phyloP scores from a whole-genome alignment of 2,329 filamentous ascomycete genomes.

The Arthrobotrys pseudoclavata region DNA sequence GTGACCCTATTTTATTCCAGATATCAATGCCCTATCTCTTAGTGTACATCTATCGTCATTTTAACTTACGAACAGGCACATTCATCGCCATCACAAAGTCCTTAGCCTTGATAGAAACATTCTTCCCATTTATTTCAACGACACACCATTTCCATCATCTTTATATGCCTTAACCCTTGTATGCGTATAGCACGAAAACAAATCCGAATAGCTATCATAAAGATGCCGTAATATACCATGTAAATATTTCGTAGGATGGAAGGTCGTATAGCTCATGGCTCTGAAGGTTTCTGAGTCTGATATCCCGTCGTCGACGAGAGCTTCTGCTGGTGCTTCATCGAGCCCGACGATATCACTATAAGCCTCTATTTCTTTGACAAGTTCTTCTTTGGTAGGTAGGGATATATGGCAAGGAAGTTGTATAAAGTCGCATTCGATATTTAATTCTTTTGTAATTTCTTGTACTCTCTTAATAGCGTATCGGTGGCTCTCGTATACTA shows the following conservation, averaged over 20 bases:
- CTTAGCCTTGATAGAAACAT: conserved; percentile 69
- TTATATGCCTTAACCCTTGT: conserved; percentile 69
- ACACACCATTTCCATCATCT: conserved; percentile 69
- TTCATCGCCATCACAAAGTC: conserved; percentile 72
- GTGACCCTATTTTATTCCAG: conserved; percentile 11
- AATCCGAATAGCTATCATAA: conserved; percentile 68
- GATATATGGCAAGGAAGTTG: conserved; percentile 70
- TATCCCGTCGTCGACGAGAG: conserved; percentile 68
- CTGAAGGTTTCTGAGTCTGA: conserved; percentile 66
- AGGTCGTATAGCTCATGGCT: conserved; percentile 70
- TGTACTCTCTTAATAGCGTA: conserved; percentile 72
- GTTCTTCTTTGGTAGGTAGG: conserved; percentile 68
- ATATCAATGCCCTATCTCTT: neutral
- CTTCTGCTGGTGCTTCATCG: conserved; percentile 65
- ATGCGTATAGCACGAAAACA: conserved; percentile 70
- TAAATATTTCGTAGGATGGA: conserved; percentile 72
- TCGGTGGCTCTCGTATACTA: conserved; percentile 71
- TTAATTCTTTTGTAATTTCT: conserved; percentile 69
- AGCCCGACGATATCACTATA: conserved; percentile 68
- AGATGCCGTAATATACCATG: conserved; percentile 71
- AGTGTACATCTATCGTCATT: neutral
- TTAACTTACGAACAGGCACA: conserved; percentile 70
- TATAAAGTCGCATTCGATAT: conserved; percentile 73
- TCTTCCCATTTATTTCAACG: conserved; percentile 69
- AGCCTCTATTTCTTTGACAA: conserved; percentile 69